Base-by-base conservation (phyloP, 495 filamentous ascomycete species). In the Letharia columbiana region DNA sequence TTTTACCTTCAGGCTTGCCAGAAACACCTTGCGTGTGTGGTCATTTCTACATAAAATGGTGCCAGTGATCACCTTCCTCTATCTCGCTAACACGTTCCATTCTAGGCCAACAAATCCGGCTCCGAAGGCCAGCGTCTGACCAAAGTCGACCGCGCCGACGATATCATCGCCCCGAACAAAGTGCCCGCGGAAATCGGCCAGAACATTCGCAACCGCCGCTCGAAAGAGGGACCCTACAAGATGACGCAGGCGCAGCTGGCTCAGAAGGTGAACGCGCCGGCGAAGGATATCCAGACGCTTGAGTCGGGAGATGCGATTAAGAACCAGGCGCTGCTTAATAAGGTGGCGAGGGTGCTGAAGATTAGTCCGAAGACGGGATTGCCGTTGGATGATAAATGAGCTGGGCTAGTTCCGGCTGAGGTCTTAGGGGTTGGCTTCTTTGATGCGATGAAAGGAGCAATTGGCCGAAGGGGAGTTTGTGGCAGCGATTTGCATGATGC, bases 231-330 rank as follows among this genome's bases (percentile, higher is more conserved):
- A 66, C 80, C 79, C 64, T 81, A 80, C 77, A 92, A 94, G 80
- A 90, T 98, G 89, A 94, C 92, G 44, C 94, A 98, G 83, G 95
- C 94, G 81, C 92, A 98, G 71, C 86, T 98, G 52, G 95, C 92
- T 60, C 93, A 87, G 69, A 93, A 92, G 82, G 91, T 90, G 81
- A 96, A 96, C 81, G 67, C 63, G 6, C 69, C 65, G 59, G 71
- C 67, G 7, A 68, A 67, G 37, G 69, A 73, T 23, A 73, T 73
- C 65, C 71, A 73, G 71, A 63, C 61, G n/a, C 47, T 73, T n/a
- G 71, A 73, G 60, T 66, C 62, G 28, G 69, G 69, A 9, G 62
- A 69, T 54, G 67, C 66, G n/a, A 71, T 71, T 15, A 71, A 73
- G 71, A 71, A 73, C 23, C 69, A 69, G 63, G 67, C 50, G 33